phyloP scores from a whole-genome alignment of 257 asterid species.

The Solanum chmielewskii region DNA sequence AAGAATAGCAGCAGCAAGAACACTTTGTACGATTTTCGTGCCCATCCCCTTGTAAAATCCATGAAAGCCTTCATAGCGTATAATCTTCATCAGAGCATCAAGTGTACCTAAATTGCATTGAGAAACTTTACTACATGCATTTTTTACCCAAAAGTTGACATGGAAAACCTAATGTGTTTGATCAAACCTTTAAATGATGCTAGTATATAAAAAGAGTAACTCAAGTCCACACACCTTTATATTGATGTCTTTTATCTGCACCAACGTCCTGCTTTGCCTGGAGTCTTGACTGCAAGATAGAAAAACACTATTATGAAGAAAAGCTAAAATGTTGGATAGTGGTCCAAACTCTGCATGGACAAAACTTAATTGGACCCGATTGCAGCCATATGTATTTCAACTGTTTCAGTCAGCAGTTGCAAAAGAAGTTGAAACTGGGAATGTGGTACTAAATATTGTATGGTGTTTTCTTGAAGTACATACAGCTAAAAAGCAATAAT shows the following conservation, averaged over 20 bases:
- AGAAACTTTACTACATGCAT: neutral
- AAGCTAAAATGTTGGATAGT: neutral
- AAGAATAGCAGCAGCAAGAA: constrained; percentile 91
- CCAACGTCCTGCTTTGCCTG: constrained; percentile 69
- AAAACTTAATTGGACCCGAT: neutral
- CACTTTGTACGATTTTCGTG: constrained; percentile 89
- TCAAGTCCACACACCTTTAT: constrained; percentile 45
- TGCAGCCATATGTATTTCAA: neutral
- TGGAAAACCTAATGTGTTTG: neutral
- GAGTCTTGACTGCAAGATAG: constrained; percentile 74
- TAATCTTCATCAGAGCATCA: constrained; percentile 85
- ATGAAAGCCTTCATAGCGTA: constrained; percentile 61
- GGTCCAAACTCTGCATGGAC: neutral
- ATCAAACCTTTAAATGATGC: neutral
- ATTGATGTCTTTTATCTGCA: constrained; percentile 69
- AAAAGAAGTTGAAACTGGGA: neutral
- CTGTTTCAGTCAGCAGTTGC: neutral
- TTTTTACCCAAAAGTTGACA: neutral
- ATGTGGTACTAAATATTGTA: neutral
- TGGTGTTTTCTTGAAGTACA: neutral
- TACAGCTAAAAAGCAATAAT: neutral
- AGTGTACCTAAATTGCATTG: constrained; percentile 49
- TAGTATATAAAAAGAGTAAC: neutral
- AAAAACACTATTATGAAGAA: neutral
- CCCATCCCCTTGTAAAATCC: constrained; percentile 93